Evolutionary conservation across 495 filamentous ascomycete genomes (phyloP).

Genomic region (Penicillium alfredii): DNA sequence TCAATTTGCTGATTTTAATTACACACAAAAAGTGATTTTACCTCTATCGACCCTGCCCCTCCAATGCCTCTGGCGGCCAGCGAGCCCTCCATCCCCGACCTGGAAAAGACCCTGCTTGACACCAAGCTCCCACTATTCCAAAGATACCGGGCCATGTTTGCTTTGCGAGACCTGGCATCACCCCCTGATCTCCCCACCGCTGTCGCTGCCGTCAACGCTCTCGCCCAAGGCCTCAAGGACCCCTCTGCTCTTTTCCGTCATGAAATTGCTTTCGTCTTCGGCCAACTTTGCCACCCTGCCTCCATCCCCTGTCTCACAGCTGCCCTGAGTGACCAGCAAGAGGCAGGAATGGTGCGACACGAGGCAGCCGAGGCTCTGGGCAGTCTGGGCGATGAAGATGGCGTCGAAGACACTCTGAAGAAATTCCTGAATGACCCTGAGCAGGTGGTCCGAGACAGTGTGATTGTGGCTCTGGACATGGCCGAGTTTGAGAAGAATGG

Average conservation of each 20-base stretch:
- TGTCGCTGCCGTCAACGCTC: constrained; percentile 70
- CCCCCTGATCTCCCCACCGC: constrained; percentile 86
- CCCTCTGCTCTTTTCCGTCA: constrained; percentile 92
- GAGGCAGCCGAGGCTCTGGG: constrained; percentile 98
- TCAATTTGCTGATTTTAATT: constrained; percentile 10
- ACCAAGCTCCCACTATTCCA: constrained; percentile 75
- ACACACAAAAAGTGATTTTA: constrained; percentile 73
- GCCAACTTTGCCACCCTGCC: constrained; percentile 91
- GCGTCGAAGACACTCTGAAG: constrained; percentile 79
- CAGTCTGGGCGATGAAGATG: constrained; percentile 87
- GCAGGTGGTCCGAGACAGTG: constrained; percentile 88
- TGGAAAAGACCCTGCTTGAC: constrained; percentile 74
- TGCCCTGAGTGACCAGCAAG: constrained; percentile 68
- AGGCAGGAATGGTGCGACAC: constrained; percentile 94
- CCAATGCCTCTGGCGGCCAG: constrained; percentile 61
- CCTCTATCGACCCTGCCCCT: constrained; percentile 92
- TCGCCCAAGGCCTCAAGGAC: constrained; percentile 84
- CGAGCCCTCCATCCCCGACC: constrained; percentile 59
- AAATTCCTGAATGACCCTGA: constrained; percentile 84
- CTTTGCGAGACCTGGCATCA: constrained; percentile 85
- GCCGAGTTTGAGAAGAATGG: constrained; percentile 91
- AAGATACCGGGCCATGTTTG: constrained; percentile 97
- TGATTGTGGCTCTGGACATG: constrained; percentile 96
- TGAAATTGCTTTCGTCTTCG: constrained; percentile 97
- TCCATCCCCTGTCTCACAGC: constrained; percentile 83